Evolutionary conservation across 1,284 basidiomycete species (phyloP).

Genomic region (Cutaneotrichosporon sp.): DNA sequence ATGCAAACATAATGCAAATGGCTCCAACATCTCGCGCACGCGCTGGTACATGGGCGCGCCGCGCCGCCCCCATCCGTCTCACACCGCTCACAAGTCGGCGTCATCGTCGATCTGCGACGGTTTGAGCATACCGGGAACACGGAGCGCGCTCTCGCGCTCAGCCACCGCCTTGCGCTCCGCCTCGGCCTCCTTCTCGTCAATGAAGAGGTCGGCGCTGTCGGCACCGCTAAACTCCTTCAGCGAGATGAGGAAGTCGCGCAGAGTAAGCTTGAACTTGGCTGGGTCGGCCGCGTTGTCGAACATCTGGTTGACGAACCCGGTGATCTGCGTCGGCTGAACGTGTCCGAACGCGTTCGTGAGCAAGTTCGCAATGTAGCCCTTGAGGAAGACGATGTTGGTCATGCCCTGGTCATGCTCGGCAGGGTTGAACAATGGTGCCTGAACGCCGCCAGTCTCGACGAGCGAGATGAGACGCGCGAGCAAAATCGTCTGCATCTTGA

Average conservation of each 20-base stretch:
- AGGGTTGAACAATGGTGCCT: slow-evolving; percentile 83
- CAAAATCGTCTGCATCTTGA: slow-evolving; percentile 86
- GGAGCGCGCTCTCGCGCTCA: slow-evolving; percentile 83
- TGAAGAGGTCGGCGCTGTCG: slow-evolving; percentile 79
- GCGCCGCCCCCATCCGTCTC: not conserved
- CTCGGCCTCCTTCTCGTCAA: slow-evolving; percentile 95
- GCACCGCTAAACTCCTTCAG: slow-evolving; percentile 81
- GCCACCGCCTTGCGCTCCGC: slow-evolving; percentile 65
- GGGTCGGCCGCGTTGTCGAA: slow-evolving; percentile 86
- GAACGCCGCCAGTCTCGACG: slow-evolving; percentile 78
- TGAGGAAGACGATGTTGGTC: slow-evolving; percentile 79
- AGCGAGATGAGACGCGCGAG: slow-evolving; percentile 92
- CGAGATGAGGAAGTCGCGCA: slow-evolving; percentile 76
- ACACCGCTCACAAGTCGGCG: slow-evolving; percentile 52
- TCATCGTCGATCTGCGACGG: slow-evolving; percentile 85
- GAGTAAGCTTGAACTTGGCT: slow-evolving; percentile 88
- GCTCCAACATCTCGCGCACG: slow-evolving; percentile 1
- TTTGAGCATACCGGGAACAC: slow-evolving; percentile 98
- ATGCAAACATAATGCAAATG: slow-evolving; percentile 20
- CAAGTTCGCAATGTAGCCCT: slow-evolving; percentile 83
- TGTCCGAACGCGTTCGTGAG: slow-evolving; percentile 87
- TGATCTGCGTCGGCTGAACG: slow-evolving; percentile 75
- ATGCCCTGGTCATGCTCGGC: slow-evolving; percentile 69
- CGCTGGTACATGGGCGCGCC: not conserved
- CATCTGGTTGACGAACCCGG: slow-evolving; percentile 74